Base-by-base conservation (phyloP, 768 basidiomycete species). In the Rhodocollybia butyracea region DNA sequence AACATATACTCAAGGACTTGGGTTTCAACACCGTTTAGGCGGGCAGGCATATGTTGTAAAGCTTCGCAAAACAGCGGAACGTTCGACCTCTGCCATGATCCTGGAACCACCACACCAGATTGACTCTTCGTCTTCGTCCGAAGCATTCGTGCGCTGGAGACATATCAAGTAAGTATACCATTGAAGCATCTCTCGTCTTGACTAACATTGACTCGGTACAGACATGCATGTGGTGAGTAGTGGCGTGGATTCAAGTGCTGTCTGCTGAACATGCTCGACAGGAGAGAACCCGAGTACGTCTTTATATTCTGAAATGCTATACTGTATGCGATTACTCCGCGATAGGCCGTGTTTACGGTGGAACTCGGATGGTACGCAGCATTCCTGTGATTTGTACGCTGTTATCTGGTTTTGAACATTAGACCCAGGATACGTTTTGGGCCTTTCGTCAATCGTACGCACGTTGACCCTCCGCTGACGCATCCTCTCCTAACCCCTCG, bases 1-100 rank as follows among this genome's bases (percentile, higher is more conserved):
- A 40, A 17, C n/a, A 15, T 22, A 42, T 36, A 43, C 34, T 39
- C 45, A n/a, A n/a, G n/a, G n/a, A 34, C 52, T 29, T 21, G 30
- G 30, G 51, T 50, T 29, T 19, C 27, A 40, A 12, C 8, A 8
- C 19, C 17, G 21, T 26, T 56, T 63, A 79, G 88, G 87, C 46
- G 89, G 89, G 0, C 88, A 89, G 64, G 90, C 84, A 0, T 88
- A 83, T 66, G 77, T 83, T 27, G 86, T 94, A 60, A 95, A 94
- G 70, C 80, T 90, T 26, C 82, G 92, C 17, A 78, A 79, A 53
- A 91, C 91, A 0, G 63, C 71, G 3, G 89, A 90, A 59, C 82
- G 85, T 42, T 86, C 86, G 0, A 79, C 91, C 2, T 80, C 82
- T 5, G 83, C 85, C 0, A 86, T 89, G 85, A 71, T 91, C 10